Base-by-base conservation (phyloP, 495 filamentous ascomycete species). In the Recurvomyces mirabilis region DNA sequence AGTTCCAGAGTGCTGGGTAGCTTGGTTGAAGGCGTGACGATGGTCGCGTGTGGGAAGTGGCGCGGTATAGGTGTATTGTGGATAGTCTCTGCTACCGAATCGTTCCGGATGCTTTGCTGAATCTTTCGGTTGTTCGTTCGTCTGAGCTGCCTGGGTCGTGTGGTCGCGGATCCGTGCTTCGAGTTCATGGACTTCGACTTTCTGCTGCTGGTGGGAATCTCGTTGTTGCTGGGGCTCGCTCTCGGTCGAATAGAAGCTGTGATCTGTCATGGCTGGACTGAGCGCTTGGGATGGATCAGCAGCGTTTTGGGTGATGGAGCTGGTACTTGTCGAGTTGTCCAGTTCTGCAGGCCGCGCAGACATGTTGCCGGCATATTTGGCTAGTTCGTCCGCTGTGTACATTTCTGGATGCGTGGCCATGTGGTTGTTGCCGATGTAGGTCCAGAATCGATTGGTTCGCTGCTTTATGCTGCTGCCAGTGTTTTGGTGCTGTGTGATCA, bases 361-460 rank as follows among this genome's bases (percentile, higher is more conserved):
- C 11, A 23, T 40, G 37, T 28, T 28, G 2, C 20, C 37, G 9
- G 37, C 37, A 17, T n/a, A 40, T 40, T 47, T 52, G 1, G 43
- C 42, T 11, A 52, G 25, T 17, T 52, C 49, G 13, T 52, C 49
- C 13, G 43, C 20, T 2, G 20, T 33, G 49, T 52, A 52, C 49
- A 47, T 37, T 31, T 52, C 49, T 3, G 49, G 49, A 32, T 52
- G 37, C 35, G 34, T 36, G 1, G 37, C 49, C 49, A 52, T 52
- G 24, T 52, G 49, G 24, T 47, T 52, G 43, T 47, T 47, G 38
- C 43, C 49, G 18, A 46, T 47, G 21, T 52, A 52, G 11, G 49
- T 41, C 49, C 49, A 52, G 31, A 52, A 52, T 4, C 49, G 36
- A 24, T 52, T 52, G 10, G 49, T 47, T 12, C 49, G 14, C 5